These are phyloP conservation scores for Abelmoschus esculentus DNA, from an alignment of 345 rosid genomes.

Conservation along the genomic window DNA sequence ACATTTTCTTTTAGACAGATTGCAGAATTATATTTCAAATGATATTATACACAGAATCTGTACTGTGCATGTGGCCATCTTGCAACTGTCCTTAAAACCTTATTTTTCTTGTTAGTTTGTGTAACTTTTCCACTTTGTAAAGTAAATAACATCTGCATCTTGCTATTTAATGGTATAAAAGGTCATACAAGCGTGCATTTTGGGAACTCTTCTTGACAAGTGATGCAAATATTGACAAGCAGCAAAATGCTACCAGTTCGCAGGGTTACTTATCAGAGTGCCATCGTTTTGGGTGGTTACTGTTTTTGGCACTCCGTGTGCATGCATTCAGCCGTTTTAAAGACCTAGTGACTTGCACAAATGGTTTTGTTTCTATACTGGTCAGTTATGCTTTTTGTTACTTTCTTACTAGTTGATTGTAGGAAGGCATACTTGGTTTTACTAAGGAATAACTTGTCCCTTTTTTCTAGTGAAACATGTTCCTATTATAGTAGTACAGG, in stretches of 20 bases:
- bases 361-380: conserved; percentile 83
- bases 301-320: conserved; percentile 83
- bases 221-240: conserved; percentile 43
- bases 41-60: neutral
- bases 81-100: neutral
- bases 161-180: conserved; percentile 30
- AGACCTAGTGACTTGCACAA: conserved; percentile 81
- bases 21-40: neutral
- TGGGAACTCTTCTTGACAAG: conserved; percentile 56
- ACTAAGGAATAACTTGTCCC: neutral
- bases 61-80: neutral
- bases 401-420: neutral
- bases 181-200: conserved; percentile 73
- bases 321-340: conserved; percentile 76
- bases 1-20: neutral
- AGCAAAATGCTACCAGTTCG: conserved; percentile 28
- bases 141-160: conserved; percentile 5
- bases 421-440: neutral
- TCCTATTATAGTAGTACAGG: neutral
- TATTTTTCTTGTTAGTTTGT: neutral
- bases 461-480: neutral
- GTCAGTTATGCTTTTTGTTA: conserved; percentile 36
- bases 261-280: conserved; percentile 38
- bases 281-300: conserved; percentile 89
- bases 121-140: neutral